Conservation (phyloP, 2,329 filamentous ascomycete species). For the Trichoderma sp. region DNA sequence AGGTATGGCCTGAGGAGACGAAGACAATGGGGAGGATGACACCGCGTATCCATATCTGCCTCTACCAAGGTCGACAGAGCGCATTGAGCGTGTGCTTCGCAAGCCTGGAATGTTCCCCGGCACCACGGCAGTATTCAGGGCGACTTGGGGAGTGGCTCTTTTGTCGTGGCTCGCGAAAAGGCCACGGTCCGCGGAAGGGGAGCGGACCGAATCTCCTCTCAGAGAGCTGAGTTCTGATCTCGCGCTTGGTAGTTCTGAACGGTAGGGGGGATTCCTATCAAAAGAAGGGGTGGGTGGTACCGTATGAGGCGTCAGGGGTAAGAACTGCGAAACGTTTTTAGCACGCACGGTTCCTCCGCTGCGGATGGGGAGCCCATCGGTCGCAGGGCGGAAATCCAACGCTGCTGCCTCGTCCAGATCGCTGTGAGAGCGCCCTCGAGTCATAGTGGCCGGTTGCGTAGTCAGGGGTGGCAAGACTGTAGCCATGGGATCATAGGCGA, state of each 20-base stretch:
- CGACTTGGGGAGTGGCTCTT: constrained; percentile 61
- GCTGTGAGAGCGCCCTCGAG: constrained; percentile 29
- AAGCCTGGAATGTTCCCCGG: constrained; percentile 56
- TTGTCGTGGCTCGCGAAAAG: constrained; percentile 59
- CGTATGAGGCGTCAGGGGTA: constrained; percentile 38
- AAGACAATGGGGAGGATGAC: constrained; percentile 39
- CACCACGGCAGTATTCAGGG: constrained; percentile 58
- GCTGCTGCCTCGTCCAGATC: constrained; percentile 26
- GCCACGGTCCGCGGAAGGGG: constrained; percentile 62
- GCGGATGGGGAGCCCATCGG: constrained; percentile 33
- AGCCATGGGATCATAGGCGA: constrained; percentile 40
- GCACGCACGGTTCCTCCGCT: constrained; percentile 45
- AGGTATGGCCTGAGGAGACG: constrained; percentile 34
- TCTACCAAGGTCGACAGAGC: constrained; percentile 41
- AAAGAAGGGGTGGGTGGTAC: constrained; percentile 38
- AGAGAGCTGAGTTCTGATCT: constrained; percentile 36
- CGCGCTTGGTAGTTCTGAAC: constrained; percentile 43
- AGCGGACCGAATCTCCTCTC: constrained; percentile 45
- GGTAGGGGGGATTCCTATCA: constrained; percentile 33
- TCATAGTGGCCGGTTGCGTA: background rate
- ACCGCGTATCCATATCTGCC: constrained; percentile 30
- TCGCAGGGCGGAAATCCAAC: constrained; percentile 26
- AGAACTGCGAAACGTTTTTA: constrained; percentile 41
- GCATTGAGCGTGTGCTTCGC: constrained; percentile 45
- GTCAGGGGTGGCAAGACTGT: constrained; percentile 36